phyloP scores from a whole-genome alignment of 2,329 filamentous ascomycete genomes.

The Pyrenochaeta sp. region DNA sequence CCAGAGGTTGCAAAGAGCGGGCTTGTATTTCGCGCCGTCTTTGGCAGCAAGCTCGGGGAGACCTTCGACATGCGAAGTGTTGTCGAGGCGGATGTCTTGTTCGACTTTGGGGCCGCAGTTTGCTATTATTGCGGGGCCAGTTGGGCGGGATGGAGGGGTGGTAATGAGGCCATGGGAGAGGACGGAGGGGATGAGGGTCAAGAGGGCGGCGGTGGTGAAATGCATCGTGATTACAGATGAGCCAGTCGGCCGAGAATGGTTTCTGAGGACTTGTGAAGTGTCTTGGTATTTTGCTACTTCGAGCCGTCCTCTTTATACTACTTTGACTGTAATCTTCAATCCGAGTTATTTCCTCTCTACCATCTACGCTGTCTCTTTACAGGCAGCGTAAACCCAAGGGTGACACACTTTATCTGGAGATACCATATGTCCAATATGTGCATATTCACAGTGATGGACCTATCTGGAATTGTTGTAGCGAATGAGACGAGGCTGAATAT shows the following conservation, averaged over 20 bases:
- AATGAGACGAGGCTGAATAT: conserved; percentile 7
- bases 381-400: no score
- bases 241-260: no score
- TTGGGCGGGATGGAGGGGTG: conserved; percentile 58
- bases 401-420: conserved; percentile 7
- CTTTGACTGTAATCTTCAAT: no score
- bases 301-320: no score
- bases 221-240: no score
- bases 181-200: conserved; percentile 22
- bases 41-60: conserved; percentile 42
- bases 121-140: conserved; percentile 58
- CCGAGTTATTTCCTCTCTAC: no score
- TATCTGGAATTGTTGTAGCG: conserved; percentile 1
- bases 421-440: not conserved
- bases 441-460: conserved; percentile 3
- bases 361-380: no score
- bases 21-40: conserved; percentile 58
- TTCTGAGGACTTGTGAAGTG: no score
- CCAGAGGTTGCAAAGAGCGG: conserved; percentile 58
- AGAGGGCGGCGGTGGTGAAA: conserved; percentile 17
- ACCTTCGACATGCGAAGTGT: conserved; percentile 50
- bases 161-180: conserved; percentile 62
- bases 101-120: conserved; percentile 62
- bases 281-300: no score
- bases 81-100: conserved; percentile 59